Evolutionary conservation across 1,284 basidiomycete species (phyloP).

Genomic region (Moniliophthora roreri): DNA sequence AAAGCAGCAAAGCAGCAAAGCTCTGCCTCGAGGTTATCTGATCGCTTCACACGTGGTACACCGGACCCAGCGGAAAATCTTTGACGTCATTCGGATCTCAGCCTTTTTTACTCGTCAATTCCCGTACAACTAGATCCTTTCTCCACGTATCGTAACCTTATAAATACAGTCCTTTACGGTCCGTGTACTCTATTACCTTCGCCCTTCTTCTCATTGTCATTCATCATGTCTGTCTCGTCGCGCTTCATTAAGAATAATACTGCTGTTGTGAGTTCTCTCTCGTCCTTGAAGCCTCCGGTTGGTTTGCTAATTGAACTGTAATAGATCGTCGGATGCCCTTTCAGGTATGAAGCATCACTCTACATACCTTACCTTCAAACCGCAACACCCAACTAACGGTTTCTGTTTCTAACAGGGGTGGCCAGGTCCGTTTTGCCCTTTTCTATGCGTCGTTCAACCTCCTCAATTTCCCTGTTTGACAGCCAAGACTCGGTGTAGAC

Average conservation of each 20-base stretch:
- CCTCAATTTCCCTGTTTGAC: slow-evolving; percentile 3
- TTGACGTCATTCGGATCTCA: too few relatives aligned
- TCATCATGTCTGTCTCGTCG: neutral
- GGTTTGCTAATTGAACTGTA: neutral
- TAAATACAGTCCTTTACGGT: too few relatives aligned
- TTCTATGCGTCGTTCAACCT: neutral
- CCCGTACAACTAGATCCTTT: too few relatives aligned
- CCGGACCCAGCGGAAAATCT: too few relatives aligned
- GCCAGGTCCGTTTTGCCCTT: slow-evolving; percentile 43
- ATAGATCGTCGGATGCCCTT: slow-evolving; percentile 74
- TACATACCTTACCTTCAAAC: too few relatives aligned
- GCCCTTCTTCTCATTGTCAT: neutral
- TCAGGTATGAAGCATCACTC: slow-evolving; percentile 49
- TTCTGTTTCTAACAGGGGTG: slow-evolving; percentile 40
- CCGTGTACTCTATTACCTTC: neutral
- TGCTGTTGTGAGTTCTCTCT: slow-evolving; percentile 27
- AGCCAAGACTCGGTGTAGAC: slow-evolving; percentile 86
- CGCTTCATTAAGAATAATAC: slow-evolving; percentile 8
- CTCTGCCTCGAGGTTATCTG: too few relatives aligned
- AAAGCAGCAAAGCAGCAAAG: too few relatives aligned
- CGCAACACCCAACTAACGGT: too few relatives aligned
- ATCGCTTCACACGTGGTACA: too few relatives aligned
- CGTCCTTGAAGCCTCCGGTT: slow-evolving; percentile 1
- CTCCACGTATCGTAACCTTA: too few relatives aligned
- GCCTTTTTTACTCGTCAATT: too few relatives aligned